Evolutionary conservation across 176 grass and related monocot species (phyloP).

Genomic region (Carex kokanica): DNA sequence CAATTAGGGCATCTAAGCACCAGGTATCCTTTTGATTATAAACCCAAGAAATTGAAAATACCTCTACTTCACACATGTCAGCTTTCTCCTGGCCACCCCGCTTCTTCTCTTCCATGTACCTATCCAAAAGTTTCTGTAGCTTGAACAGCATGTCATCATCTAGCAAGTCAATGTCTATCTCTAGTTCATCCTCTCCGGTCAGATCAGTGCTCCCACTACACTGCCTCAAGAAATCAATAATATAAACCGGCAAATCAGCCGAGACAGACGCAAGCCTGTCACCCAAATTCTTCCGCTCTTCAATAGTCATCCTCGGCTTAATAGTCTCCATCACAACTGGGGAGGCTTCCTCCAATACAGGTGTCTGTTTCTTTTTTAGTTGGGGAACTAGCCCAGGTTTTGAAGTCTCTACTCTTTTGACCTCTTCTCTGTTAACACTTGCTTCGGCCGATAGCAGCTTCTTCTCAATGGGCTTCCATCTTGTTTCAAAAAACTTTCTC

Average conservation of each 20-base stretch:
- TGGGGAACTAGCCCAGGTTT: slow-evolving; percentile 30
- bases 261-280: slow-evolving; percentile 43
- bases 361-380: slow-evolving; percentile 53
- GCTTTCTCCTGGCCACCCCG: slow-evolving; percentile 32
- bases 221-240: slow-evolving; percentile 60
- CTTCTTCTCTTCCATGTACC: slow-evolving; percentile 48
- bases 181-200: slow-evolving; percentile 60
- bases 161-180: slow-evolving; percentile 79
- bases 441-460: slow-evolving; percentile 40
- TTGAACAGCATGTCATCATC: slow-evolving; percentile 59
- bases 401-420: neutral
- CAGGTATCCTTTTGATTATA: neutral
- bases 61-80: slow-evolving; percentile 65
- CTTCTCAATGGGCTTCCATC: slow-evolving; percentile 82
- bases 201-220: slow-evolving; percentile 41
- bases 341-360: slow-evolving; percentile 32
- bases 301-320: slow-evolving; percentile 54
- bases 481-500: slow-evolving; percentile 78
- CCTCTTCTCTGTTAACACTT: neutral
- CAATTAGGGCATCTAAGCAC: slow-evolving; percentile 4
- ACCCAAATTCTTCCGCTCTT: slow-evolving; percentile 56
- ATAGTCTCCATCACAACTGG: slow-evolving; percentile 26
- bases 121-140: slow-evolving; percentile 68
- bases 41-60: slow-evolving; percentile 5
- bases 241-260: slow-evolving; percentile 48